phyloP scores from a whole-genome alignment of 345 rosid species.

The Melaleuca quinquenervia region DNA sequence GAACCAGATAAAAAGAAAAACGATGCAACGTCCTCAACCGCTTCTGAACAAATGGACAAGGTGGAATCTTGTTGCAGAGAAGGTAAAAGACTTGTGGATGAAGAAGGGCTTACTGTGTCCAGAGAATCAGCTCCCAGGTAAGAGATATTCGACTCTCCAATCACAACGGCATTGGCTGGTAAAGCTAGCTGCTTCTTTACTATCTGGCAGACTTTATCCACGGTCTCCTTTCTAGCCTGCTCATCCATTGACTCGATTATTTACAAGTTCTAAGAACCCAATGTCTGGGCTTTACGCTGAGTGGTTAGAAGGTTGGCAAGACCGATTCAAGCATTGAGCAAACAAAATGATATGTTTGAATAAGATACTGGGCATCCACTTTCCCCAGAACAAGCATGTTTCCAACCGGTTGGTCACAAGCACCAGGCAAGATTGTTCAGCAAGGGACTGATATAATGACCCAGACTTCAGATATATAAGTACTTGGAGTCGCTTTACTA shows the following conservation, averaged over 20 bases:
- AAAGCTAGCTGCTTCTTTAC: constrained; percentile 40
- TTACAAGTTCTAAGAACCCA: background rate
- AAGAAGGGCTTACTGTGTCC: constrained; percentile 24
- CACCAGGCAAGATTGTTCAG: background rate
- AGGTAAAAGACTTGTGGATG: background rate
- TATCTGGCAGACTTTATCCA: constrained; percentile 23
- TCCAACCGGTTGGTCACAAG: rapidly evolving
- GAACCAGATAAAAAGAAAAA: background rate
- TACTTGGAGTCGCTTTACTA: background rate
- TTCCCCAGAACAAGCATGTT: background rate
- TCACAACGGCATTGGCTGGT: constrained; percentile 12
- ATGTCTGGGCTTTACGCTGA: background rate
- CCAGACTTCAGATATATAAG: background rate
- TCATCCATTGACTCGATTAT: background rate
- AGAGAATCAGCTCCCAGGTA: constrained; percentile 42
- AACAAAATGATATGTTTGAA: background rate
- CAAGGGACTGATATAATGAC: background rate
- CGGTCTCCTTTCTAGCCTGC: constrained; percentile 35
- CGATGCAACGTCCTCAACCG: background rate
- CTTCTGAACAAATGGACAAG: background rate
- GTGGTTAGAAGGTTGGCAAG: background rate
- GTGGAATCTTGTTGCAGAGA: rapidly evolving
- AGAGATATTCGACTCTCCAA: constrained; percentile 30
- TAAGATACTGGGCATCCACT: background rate
- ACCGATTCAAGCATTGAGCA: background rate